Percentiles rank a stretch among this genome's conserved stretches.
Evolutionary conservation across 805 yeast genomes (phyloP).

Genomic region (Saccharomycodes ludwigii): DNA sequence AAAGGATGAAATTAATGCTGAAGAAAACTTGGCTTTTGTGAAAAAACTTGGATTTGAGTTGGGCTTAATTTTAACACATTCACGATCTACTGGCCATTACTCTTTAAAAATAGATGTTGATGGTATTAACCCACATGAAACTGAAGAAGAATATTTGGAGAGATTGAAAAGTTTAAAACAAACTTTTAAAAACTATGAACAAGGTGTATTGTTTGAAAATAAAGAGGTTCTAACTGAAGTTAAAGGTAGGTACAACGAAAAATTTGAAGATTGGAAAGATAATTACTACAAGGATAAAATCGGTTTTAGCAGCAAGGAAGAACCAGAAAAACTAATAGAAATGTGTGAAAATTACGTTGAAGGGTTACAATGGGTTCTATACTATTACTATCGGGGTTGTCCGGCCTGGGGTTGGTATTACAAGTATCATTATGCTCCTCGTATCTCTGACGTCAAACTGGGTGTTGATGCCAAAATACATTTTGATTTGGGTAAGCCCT

Average conservation of each 20-base stretch:
- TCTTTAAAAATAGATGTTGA: slow-evolving; percentile 57
- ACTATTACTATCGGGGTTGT: slow-evolving; percentile 80
- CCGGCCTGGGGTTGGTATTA: slow-evolving; percentile 96
- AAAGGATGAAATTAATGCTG: slow-evolving; percentile 24
- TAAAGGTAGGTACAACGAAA: slow-evolving; percentile 55
- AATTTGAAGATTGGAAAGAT: slow-evolving; percentile 75
- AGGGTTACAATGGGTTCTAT: slow-evolving; percentile 94
- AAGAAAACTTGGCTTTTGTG: slow-evolving; percentile 43
- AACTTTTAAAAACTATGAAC: slow-evolving; percentile 50
- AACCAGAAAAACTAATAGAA: slow-evolving; percentile 45
- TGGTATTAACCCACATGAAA: slow-evolving; percentile 57
- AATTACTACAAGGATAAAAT: slow-evolving; percentile 76
- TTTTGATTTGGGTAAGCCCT: slow-evolving; percentile 66
- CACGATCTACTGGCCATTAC: slow-evolving; percentile 42
- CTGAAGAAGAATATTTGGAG: slow-evolving; percentile 49
- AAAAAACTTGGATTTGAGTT: slow-evolving; percentile 53
- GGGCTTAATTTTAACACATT: slow-evolving; percentile 55
- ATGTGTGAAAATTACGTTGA: slow-evolving; percentile 75
- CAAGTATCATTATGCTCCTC: slow-evolving; percentile 83
- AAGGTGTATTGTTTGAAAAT: slow-evolving; percentile 46
- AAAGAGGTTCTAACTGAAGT: slow-evolving; percentile 35
- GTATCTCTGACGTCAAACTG: slow-evolving; percentile 71
- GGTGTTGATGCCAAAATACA: slow-evolving; percentile 56
- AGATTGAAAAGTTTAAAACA: slow-evolving; percentile 40
- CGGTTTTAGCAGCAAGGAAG: slow-evolving; percentile 45